Evolutionary conservation across 2,329 filamentous ascomycete genomes (phyloP).

Genomic region (Apiospora kogelbergensis): DNA sequence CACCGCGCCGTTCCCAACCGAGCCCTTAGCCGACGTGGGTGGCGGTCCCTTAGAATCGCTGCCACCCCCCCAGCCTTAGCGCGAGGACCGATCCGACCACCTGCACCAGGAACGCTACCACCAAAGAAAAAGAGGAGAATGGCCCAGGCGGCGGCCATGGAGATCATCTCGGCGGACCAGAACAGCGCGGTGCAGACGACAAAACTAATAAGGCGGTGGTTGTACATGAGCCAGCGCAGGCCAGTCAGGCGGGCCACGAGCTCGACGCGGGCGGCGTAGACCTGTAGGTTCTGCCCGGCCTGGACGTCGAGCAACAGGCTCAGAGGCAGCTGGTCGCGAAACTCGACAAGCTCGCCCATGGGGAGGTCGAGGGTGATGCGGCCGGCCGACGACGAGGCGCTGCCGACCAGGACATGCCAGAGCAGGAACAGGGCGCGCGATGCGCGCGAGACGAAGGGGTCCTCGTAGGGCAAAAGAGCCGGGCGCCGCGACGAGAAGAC

Average conservation of each 20-base stretch:
- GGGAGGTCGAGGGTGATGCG: constrained; percentile 62
- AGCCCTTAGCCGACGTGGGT: neutral
- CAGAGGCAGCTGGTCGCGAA: constrained; percentile 50
- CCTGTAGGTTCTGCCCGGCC: constrained; percentile 67
- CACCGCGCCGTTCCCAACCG: neutral
- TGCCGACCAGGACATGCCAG: constrained; percentile 63
- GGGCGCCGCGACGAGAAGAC: constrained; percentile 69
- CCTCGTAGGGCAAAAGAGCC: constrained; percentile 77
- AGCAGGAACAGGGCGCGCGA: constrained; percentile 63
- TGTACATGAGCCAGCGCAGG: constrained; percentile 83
- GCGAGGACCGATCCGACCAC: constrained; percentile 9
- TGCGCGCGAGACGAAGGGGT: constrained; percentile 64
- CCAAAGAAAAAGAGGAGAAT: constrained; percentile 42
- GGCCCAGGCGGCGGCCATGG: constrained; percentile 65
- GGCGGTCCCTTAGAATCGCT: neutral
- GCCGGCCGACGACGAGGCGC: constrained; percentile 54
- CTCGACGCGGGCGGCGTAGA: constrained; percentile 68
- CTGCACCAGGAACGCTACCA: constrained; percentile 20
- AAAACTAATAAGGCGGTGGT: constrained; percentile 71
- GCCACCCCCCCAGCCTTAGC: neutral
- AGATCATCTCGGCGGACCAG: constrained; percentile 73
- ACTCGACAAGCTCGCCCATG: constrained; percentile 74
- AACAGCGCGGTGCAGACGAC: constrained; percentile 68
- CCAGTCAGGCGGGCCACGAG: constrained; percentile 77
- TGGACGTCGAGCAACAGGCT: constrained; percentile 64